Conservation (phyloP, 176 grass and related monocot species). For the Cymbopogon citratus region DNA sequence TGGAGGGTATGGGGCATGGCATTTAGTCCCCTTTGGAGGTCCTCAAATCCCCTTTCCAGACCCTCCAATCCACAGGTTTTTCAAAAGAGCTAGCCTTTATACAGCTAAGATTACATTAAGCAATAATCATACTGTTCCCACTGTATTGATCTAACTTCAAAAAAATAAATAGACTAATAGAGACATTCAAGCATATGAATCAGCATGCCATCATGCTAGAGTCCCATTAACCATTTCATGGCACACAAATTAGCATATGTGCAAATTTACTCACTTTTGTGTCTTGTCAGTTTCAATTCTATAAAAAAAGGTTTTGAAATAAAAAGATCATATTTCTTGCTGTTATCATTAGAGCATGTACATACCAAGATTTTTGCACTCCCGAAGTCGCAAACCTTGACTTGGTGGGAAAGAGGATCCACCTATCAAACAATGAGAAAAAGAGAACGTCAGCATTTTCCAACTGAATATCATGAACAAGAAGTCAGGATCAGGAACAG, state of each 20-base stretch:
- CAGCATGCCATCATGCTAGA: not conserved
- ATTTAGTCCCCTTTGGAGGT: not conserved
- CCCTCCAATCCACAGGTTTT: not conserved
- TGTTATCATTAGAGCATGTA: slow-evolving; percentile 7
- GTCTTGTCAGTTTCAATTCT: not conserved
- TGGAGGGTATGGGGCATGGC: not conserved
- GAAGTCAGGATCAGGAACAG: not conserved
- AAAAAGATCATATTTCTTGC: not conserved
- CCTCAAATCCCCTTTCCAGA: not conserved
- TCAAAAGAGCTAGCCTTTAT: not conserved
- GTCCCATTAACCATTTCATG: not conserved
- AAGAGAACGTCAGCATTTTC: not conserved
- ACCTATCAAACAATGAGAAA: slow-evolving; percentile 38
- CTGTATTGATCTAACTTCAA: not conserved
- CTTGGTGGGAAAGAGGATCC: slow-evolving; percentile 79
- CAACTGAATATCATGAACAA: not conserved
- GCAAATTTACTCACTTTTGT: not conserved
- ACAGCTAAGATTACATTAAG: not conserved
- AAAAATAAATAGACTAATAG: slow-evolving; percentile 1
- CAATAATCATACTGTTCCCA: not conserved
- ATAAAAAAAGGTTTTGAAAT: not conserved
- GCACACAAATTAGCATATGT: not conserved
- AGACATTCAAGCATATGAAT: not conserved
- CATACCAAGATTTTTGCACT: slow-evolving; percentile 76
- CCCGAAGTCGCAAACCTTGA: slow-evolving; percentile 86